phyloP scores from a whole-genome alignment of 345 rosid genomes.

The Lepidium aucheri region DNA sequence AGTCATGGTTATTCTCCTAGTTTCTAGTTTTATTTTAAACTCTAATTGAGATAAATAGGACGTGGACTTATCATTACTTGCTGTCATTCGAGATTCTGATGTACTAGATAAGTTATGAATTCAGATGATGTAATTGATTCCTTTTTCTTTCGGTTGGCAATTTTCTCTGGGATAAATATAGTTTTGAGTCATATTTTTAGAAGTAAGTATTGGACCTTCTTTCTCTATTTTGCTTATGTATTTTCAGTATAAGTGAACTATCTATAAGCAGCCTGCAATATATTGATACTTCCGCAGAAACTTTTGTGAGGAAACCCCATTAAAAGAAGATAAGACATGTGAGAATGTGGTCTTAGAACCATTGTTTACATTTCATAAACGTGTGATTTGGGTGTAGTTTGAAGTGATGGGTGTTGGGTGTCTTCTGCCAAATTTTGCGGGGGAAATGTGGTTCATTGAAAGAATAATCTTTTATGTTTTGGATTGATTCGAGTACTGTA shows the following conservation, averaged over 20 bases:
- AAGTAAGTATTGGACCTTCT: neutral
- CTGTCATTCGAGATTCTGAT: neutral
- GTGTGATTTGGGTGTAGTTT: neutral
- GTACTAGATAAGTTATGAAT: neutral
- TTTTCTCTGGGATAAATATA: neutral
- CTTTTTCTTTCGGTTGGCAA: neutral
- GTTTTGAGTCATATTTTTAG: neutral
- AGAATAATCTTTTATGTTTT: neutral
- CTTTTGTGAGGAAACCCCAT: neutral
- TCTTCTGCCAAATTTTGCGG: neutral
- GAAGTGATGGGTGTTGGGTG: neutral
- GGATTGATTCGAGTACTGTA: neutral
- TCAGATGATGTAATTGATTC: neutral
- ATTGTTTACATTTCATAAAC: neutral
- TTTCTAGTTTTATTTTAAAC: neutral
- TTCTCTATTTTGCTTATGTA: neutral
- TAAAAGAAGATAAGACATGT: neutral
- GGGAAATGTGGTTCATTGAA: neutral
- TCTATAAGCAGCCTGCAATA: neutral
- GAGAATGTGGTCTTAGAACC: neutral
- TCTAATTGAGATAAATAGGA: neutral
- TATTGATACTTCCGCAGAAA: neutral
- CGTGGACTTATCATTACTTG: neutral
- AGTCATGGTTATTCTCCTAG: conserved; percentile 22
- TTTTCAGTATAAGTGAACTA: neutral